Percentiles rank a stretch among this genome's conserved stretches.
Conservation (phyloP, 1,284 basidiomycete species). For the Phellopilus nigrolimitatus region DNA sequence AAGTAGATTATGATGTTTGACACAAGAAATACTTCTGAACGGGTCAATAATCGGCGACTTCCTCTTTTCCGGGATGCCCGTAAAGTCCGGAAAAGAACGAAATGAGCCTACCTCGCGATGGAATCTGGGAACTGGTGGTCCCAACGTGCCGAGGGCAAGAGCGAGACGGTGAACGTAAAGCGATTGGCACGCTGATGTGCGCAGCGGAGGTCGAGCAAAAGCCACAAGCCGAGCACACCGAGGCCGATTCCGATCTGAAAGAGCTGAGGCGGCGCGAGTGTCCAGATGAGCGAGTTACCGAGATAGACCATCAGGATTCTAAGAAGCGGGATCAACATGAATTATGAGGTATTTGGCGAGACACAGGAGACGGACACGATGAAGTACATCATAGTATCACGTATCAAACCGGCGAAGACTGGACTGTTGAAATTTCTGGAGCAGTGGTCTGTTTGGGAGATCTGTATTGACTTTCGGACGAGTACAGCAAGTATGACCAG, state of each 20-base stretch:
- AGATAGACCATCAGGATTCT: conserved; percentile 6
- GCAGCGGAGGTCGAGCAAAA: conserved; percentile 11
- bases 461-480: conserved; percentile 2
- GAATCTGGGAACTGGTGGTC: conserved; percentile 1
- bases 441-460: not conserved
- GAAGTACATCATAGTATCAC: conserved; percentile 3
- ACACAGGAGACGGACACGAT: not conserved
- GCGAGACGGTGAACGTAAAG: conserved; percentile 10
- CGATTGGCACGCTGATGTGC: not conserved
- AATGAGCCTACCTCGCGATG: not conserved
- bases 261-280: conserved; percentile 4
- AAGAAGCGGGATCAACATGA: not conserved
- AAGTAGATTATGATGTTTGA: too few species aligned
- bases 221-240: conserved; percentile 10
- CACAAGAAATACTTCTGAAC: too few species aligned
- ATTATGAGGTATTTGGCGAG: not conserved
- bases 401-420: conserved; percentile 1
- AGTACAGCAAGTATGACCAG: conserved; percentile 4
- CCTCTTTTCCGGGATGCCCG: too few species aligned
- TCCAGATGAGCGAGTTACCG: conserved; percentile 10
- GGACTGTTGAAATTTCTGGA: not conserved
- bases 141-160: conserved; percentile 3
- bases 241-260: conserved; percentile 12
- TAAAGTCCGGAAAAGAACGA: too few species aligned
- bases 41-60: too few species aligned